phyloP scores from a whole-genome alignment of 2,329 filamentous ascomycete genomes.

The Talaromyces sp. region DNA sequence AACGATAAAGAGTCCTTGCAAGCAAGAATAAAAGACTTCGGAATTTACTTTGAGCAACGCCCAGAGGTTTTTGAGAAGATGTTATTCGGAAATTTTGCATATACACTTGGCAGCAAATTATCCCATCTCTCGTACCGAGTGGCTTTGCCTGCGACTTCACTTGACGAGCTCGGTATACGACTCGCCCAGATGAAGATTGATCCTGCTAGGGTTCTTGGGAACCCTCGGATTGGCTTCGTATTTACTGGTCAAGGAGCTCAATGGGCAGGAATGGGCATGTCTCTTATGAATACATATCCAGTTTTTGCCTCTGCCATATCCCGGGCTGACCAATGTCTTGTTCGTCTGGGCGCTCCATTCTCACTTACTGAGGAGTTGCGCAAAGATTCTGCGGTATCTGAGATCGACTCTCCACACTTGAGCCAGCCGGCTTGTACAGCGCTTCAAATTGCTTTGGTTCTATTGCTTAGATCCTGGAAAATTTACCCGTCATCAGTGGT shows the following conservation, averaged over 20 bases:
- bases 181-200: slow-evolving; percentile 17
- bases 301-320: slow-evolving; percentile 1
- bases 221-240: slow-evolving; percentile 11
- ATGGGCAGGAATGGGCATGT: slow-evolving; percentile 12
- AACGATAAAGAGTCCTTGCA: slow-evolving; percentile 21
- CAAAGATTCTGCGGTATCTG: slow-evolving; percentile 10
- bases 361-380: slow-evolving; percentile 10
- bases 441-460: slow-evolving; percentile 15
- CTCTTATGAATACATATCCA: slow-evolving; percentile 4
- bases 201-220: slow-evolving; percentile 15
- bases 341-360: slow-evolving; percentile 17
- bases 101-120: slow-evolving; percentile 20
- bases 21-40: slow-evolving; percentile 16
- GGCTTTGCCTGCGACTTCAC: slow-evolving; percentile 11
- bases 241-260: slow-evolving; percentile 17
- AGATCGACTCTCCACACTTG: slow-evolving; percentile 17
- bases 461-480: slow-evolving; percentile 10
- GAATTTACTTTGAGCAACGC: slow-evolving; percentile 24
- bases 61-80: slow-evolving; percentile 25
- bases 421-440: slow-evolving; percentile 19
- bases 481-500: slow-evolving; percentile 9
- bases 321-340: slow-evolving; percentile 18
- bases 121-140: slow-evolving; percentile 22
- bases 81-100: slow-evolving; percentile 15
- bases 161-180: slow-evolving; percentile 15